Evolutionary conservation across 176 grass and related monocot species (phyloP), one percentile per base, ranked within the genome.

Genomic region (Aegilops umbellulata): DNA sequence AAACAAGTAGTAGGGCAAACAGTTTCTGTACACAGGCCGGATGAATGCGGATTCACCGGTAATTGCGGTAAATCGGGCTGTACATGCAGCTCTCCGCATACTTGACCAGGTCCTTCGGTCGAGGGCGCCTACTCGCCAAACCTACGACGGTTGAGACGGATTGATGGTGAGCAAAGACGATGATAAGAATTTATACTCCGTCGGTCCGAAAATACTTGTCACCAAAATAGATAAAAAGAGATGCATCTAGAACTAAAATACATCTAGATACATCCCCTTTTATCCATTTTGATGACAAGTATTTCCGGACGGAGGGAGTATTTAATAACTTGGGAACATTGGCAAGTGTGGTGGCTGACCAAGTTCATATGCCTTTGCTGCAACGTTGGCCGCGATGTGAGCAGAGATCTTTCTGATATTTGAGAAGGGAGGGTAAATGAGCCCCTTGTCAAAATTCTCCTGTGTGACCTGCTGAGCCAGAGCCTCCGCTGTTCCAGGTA

Each of bases 321-420:
- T 15, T 47, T n/a, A 57, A 57, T 67, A 41, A 27, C 47, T 14
- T 69, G 30, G 77, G 11, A 72, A 82, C 70, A 65, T 30, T 63
- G 3, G 10, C 0, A 35, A 66, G 13, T 39, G 69, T 25, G 41
- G 57, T 69, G 77, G 77, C 77, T 88, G 8, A 97, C 94, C 94
- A 60, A 94, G 94, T 84, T 97, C 92, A 61, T 97, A 94, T 70
- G 94, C 94, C 91, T 94, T 97, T 27, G 94, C 92, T 22, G 94
- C 94, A 60, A 97, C 94, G 13, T 89, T 94, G 82, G 94, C 94
- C 55, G 92, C 92, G 79, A 97, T 94, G 41, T 92, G 89, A 31
- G 94, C 94, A 80, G 90, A 94, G 46, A 97, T 94, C 78, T 94
- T 97, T 70, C 94, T 90, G 85, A 97, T 97, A 60, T 92, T 97